Evolutionary conservation across 176 grass and related monocot genomes (phyloP).

Genomic region (Oryza meyeriana): DNA sequence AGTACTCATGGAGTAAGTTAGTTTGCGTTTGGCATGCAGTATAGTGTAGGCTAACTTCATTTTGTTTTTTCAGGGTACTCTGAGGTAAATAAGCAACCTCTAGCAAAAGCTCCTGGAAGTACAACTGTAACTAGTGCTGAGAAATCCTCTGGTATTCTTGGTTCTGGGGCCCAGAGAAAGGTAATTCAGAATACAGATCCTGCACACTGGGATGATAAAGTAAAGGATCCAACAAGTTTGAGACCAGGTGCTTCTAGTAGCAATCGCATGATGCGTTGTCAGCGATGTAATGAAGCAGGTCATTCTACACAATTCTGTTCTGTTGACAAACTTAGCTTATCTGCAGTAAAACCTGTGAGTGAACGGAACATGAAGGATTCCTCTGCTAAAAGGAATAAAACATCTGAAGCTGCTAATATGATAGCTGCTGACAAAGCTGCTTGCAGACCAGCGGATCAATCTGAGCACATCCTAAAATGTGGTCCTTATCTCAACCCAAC

Average conservation of each 20-base stretch:
- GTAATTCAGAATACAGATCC: slow-evolving; percentile 35
- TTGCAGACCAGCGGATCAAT: slow-evolving; percentile 36
- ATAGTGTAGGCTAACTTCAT: slow-evolving; percentile 23
- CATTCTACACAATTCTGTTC: slow-evolving; percentile 73
- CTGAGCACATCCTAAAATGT: slow-evolving; percentile 32
- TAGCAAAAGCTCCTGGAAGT: slow-evolving; percentile 38
- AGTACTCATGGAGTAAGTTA: slow-evolving; percentile 35
- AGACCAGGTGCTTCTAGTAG: slow-evolving; percentile 31
- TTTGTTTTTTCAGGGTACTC: slow-evolving; percentile 48
- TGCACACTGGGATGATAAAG: slow-evolving; percentile 42
- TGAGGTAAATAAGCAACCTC: slow-evolving; percentile 61
- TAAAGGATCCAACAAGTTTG: slow-evolving; percentile 43
- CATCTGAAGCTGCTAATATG: slow-evolving; percentile 15
- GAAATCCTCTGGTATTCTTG: slow-evolving; percentile 49
- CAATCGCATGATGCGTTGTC: slow-evolving; percentile 42
- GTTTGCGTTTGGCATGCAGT: slow-evolving; percentile 13
- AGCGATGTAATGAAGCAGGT: slow-evolving; percentile 72
- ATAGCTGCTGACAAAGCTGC: slow-evolving; percentile 14
- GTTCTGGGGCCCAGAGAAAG: slow-evolving; percentile 39
- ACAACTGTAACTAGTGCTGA: slow-evolving; percentile 38
- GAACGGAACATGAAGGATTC: slow-evolving; percentile 59
- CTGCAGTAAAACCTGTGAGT: slow-evolving; percentile 52
- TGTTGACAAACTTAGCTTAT: slow-evolving; percentile 45
- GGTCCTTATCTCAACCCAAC: slow-evolving; percentile 29
- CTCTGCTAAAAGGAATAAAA: slow-evolving; percentile 35